A percentile compares a stretch with the other conserved stretches of the same genome.
Evolutionary conservation across 768 basidiomycete species (phyloP).

Genomic region (Rhizopogon rudus): DNA sequence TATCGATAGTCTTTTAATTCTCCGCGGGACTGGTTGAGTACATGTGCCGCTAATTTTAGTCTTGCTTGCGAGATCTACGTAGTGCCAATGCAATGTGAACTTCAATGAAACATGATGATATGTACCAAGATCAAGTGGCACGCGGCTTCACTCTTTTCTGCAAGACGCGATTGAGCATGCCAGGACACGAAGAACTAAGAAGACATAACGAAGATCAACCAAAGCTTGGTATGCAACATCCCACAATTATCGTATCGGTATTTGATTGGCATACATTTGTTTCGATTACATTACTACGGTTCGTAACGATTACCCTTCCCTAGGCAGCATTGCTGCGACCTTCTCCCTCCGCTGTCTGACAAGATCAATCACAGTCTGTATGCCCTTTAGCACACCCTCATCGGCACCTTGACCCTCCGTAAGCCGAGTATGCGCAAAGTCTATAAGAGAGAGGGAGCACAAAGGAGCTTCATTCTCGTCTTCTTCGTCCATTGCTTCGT

Average conservation of each 20-base stretch:
- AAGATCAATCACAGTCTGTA: conserved; percentile 60
- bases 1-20: conserved; percentile 18
- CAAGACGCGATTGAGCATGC: too few relatives aligned
- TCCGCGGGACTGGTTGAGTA: background rate
- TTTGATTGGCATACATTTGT: background rate
- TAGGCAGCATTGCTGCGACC: conserved; percentile 19
- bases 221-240: too few relatives aligned
- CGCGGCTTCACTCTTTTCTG: too few relatives aligned
- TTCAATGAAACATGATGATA: background rate
- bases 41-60: background rate
- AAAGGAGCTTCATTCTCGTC: conserved; percentile 11
- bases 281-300: background rate
- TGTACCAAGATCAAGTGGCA: background rate
- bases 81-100: background rate
- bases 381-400: conserved; percentile 66
- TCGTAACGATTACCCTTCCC: background rate
- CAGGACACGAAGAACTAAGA: too few relatives aligned
- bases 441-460: conserved; percentile 76
- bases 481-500: conserved; percentile 19
- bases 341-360: conserved; percentile 53
- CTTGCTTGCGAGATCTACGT: conserved; percentile 2
- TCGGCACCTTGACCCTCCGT: conserved; percentile 73
- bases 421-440: conserved; percentile 86
- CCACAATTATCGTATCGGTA: too few relatives aligned
- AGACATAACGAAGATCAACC: too few relatives aligned